These are phyloP conservation scores for Xylaria arbuscula DNA, from an alignment of 2,329 filamentous ascomycete species.

Conservation along the genomic window DNA sequence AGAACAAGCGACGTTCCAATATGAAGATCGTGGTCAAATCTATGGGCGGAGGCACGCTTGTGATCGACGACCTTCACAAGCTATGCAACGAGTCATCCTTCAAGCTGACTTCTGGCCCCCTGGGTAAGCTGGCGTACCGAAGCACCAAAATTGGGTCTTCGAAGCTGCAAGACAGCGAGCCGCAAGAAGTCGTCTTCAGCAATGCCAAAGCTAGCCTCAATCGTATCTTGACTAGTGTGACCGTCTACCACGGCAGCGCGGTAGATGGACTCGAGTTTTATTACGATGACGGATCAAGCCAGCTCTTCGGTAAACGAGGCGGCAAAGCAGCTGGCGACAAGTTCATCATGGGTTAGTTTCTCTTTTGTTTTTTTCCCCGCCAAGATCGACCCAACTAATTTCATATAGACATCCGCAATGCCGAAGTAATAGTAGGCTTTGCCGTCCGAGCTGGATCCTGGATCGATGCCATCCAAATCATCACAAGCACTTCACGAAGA, in stretches of 20 bases:
- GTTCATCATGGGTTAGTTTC: slow-evolving; percentile 78
- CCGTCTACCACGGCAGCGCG: slow-evolving; percentile 79
- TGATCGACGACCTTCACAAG: slow-evolving; percentile 79
- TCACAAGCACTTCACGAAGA: slow-evolving; percentile 88
- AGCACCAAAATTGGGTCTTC: slow-evolving; percentile 80
- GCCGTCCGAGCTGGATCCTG: slow-evolving; percentile 81
- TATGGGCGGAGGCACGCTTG: slow-evolving; percentile 76
- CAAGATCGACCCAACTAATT: slow-evolving; percentile 9
- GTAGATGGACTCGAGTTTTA: slow-evolving; percentile 91
- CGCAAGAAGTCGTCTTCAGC: slow-evolving; percentile 77
- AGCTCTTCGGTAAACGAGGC: slow-evolving; percentile 82
- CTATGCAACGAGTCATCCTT: slow-evolving; percentile 79
- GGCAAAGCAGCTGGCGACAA: slow-evolving; percentile 76
- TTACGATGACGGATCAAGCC: slow-evolving; percentile 86
- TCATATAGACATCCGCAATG: slow-evolving; percentile 77
- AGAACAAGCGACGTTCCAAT: slow-evolving; percentile 76
- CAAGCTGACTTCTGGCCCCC: slow-evolving; percentile 76
- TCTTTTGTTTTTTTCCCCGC: neutral
- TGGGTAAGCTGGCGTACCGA: slow-evolving; percentile 75
- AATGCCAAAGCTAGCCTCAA: slow-evolving; percentile 73
- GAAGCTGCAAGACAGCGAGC: slow-evolving; percentile 74
- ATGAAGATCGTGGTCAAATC: slow-evolving; percentile 81
- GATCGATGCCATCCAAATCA: slow-evolving; percentile 89
- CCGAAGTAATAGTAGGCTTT: slow-evolving; percentile 90
- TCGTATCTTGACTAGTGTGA: slow-evolving; percentile 78